A percentile compares a stretch with the other conserved stretches of the same genome.
Evolutionary conservation across 139 green algal genomes (phyloP).

Genomic region (Coelastrella sp.): DNA sequence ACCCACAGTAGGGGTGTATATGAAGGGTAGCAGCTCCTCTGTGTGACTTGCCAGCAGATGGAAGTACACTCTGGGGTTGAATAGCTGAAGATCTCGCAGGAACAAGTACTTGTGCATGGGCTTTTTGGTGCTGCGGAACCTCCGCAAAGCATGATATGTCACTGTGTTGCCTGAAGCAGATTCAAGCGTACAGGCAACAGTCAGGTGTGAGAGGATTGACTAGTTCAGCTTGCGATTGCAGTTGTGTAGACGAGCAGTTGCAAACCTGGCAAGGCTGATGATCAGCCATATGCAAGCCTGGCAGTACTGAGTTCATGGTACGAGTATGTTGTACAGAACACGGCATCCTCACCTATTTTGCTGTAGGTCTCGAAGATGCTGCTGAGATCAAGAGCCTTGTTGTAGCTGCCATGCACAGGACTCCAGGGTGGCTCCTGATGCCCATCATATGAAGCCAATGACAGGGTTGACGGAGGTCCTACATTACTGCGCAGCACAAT

Average conservation of each 20-base stretch:
- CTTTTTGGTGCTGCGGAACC: constrained; percentile 16
- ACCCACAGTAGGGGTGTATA: constrained; percentile 96
- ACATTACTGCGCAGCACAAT: neutral
- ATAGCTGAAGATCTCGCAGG: constrained; percentile 58
- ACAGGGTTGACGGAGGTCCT: neutral
- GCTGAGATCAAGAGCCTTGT: constrained; percentile 10
- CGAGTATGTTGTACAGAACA: too few species aligned
- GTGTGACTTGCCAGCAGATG: constrained; percentile 54
- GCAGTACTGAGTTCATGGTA: too few species aligned
- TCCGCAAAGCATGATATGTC: neutral
- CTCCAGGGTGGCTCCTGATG: neutral
- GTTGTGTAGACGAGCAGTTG: too few species aligned
- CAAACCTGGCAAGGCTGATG: too few species aligned
- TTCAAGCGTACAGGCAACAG: too few species aligned
- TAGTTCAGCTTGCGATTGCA: too few species aligned
- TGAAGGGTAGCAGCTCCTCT: constrained; percentile 81
- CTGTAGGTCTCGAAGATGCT: constrained; percentile 7
- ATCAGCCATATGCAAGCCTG: too few species aligned
- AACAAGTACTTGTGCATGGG: constrained; percentile 61
- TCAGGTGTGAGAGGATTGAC: too few species aligned
- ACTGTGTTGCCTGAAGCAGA: constrained; percentile 25
- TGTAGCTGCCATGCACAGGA: neutral
- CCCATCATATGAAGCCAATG: neutral
- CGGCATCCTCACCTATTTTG: neutral
- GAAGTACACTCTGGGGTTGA: constrained; percentile 48